Percentiles rank a stretch among this genome's conserved stretches.
These are phyloP conservation scores for Xylariaceae sp. DNA, from an alignment of 2,329 filamentous ascomycete genomes.

Conservation along the genomic window DNA sequence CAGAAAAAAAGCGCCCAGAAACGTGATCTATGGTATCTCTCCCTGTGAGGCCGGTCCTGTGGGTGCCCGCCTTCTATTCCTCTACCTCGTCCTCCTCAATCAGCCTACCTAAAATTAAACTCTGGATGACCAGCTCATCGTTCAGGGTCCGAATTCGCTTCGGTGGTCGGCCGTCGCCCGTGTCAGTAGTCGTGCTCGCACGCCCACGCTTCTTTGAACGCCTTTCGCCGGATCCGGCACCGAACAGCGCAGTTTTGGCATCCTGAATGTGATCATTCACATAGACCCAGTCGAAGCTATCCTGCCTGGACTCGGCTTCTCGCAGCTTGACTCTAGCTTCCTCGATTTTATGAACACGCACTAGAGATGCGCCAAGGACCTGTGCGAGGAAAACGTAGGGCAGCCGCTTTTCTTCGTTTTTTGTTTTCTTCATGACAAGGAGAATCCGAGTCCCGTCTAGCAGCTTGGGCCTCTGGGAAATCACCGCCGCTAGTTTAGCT, in stretches of 20 bases:
- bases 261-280: slow-evolving; percentile 60
- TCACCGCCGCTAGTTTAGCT: slow-evolving; percentile 53
- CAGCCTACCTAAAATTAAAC: slow-evolving; percentile 78
- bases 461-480: slow-evolving; percentile 58
- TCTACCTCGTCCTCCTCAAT: slow-evolving; percentile 57
- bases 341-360: slow-evolving; percentile 59
- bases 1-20: slow-evolving; percentile 14
- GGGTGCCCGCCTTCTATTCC: slow-evolving; percentile 12
- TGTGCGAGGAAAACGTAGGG: slow-evolving; percentile 77
- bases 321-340: slow-evolving; percentile 60
- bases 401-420: slow-evolving; percentile 60
- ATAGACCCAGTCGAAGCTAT: slow-evolving; percentile 72
- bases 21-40: slow-evolving; percentile 14
- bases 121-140: slow-evolving; percentile 88
- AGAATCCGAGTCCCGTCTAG: slow-evolving; percentile 64
- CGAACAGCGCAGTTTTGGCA: slow-evolving; percentile 49
- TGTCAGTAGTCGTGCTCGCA: slow-evolving; percentile 26
- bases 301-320: slow-evolving; percentile 44
- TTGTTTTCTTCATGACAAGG: slow-evolving; percentile 62
- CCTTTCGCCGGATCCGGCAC: slow-evolving; percentile 32
- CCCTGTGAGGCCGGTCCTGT: background rate
- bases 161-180: slow-evolving; percentile 37
- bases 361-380: slow-evolving; percentile 69
- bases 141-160: slow-evolving; percentile 64
- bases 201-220: slow-evolving; percentile 43